These are phyloP conservation scores for Ophiocordyceps camponoti-leonardi DNA, from an alignment of 2,329 filamentous ascomycete species.

Conservation along the genomic window DNA sequence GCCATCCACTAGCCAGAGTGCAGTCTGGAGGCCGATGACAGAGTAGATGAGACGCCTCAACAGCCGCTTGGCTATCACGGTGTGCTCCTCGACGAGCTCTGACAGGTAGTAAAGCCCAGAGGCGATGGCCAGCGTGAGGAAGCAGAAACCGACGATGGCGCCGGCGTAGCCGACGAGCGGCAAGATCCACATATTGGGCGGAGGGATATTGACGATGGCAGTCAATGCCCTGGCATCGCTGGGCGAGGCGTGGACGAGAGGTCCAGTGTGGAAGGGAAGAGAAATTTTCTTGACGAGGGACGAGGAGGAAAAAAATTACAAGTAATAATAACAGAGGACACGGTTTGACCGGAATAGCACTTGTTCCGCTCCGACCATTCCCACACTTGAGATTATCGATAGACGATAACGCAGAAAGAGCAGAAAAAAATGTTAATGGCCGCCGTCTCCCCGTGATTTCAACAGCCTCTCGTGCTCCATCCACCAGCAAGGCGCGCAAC, in stretches of 20 bases:
- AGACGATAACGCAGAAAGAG: no score
- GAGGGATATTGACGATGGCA: conserved; percentile 7
- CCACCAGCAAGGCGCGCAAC: not conserved
- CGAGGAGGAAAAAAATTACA: not conserved
- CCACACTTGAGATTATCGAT: not conserved
- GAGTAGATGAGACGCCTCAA: conserved; percentile 71
- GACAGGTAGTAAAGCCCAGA: conserved; percentile 98
- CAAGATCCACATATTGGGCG: conserved; percentile 73
- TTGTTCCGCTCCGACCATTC: conserved; percentile 2
- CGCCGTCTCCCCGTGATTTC: no score
- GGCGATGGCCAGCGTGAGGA: conserved; percentile 88
- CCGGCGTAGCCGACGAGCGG: conserved; percentile 82
- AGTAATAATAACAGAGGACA: no score
- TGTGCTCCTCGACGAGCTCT: conserved; percentile 95
- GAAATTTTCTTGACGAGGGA: not conserved
- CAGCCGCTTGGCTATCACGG: conserved; percentile 77
- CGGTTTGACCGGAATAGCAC: not conserved
- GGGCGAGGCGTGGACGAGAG: not conserved
- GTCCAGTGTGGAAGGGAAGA: not conserved
- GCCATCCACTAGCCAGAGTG: conserved; percentile 67
- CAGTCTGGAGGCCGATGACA: conserved; percentile 55
- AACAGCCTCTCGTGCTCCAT: not conserved
- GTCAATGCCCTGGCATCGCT: conserved; percentile 2
- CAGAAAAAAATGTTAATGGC: no score
- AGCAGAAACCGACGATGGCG: conserved; percentile 75